phyloP scores from a whole-genome alignment of 2,329 filamentous ascomycete species.

The Ophiobolus disseminans region DNA sequence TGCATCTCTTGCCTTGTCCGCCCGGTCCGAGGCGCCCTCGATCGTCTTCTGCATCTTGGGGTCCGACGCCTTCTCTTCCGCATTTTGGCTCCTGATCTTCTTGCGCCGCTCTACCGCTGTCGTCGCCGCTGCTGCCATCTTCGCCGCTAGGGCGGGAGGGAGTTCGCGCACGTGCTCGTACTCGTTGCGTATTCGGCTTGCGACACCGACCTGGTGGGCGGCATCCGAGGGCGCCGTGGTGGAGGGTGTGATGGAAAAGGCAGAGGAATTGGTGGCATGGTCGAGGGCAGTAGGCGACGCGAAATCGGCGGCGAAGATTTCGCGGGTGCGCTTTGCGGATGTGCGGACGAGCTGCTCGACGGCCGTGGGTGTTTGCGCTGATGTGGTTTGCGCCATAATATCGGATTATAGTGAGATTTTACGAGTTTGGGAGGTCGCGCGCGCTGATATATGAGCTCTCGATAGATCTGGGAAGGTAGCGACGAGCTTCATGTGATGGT shows the following conservation, averaged over 20 bases:
- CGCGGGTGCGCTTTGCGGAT: slow-evolving; percentile 62
- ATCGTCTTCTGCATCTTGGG: slow-evolving; percentile 71
- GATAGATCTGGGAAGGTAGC: not conserved
- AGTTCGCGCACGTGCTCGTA: slow-evolving; percentile 80
- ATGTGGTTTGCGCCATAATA: slow-evolving; percentile 30
- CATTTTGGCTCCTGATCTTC: slow-evolving; percentile 62
- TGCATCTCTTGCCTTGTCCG: slow-evolving; percentile 51
- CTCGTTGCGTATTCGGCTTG: slow-evolving; percentile 71
- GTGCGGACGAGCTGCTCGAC: slow-evolving; percentile 45
- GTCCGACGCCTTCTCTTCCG: slow-evolving; percentile 57
- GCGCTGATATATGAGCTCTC: not conserved
- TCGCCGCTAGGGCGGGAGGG: slow-evolving; percentile 78
- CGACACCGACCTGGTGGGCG: slow-evolving; percentile 57
- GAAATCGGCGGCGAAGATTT: slow-evolving; percentile 62
- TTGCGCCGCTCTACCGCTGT: slow-evolving; percentile 68
- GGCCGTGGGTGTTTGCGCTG: slow-evolving; percentile 23
- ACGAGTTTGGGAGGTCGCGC: not conserved
- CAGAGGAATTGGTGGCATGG: slow-evolving; percentile 45
- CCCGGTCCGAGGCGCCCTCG: slow-evolving; percentile 64
- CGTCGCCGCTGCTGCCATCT: slow-evolving; percentile 70
- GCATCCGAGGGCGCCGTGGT: slow-evolving; percentile 54
- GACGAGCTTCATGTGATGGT: slow-evolving; percentile 4
- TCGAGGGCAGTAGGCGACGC: slow-evolving; percentile 53
- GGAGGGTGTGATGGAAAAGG: slow-evolving; percentile 52
- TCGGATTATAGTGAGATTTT: not conserved